Conservation (phyloP, 2,329 filamentous ascomycete genomes). For the Nothomitra cinnamomea region DNA sequence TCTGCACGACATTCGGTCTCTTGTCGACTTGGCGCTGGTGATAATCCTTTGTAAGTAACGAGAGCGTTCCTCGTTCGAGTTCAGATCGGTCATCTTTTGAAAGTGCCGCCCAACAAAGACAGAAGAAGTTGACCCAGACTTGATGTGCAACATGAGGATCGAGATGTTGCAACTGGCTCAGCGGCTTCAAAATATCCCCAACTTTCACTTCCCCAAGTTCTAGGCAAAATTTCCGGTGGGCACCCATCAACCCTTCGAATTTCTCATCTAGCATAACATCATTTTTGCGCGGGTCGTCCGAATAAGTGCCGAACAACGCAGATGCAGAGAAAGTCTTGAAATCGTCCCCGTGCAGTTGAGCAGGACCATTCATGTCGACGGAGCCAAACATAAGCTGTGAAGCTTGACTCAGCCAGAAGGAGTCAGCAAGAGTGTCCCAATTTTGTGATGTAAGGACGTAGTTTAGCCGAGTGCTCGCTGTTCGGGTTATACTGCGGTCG, state of each 20-base stretch:
- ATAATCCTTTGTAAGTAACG: constrained; percentile 83
- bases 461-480: constrained; percentile 70
- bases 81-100: constrained; percentile 78
- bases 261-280: constrained; percentile 65
- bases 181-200: constrained; percentile 74
- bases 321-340: constrained; percentile 63
- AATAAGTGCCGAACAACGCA: constrained; percentile 54
- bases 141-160: constrained; percentile 69
- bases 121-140: constrained; percentile 83
- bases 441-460: constrained; percentile 88
- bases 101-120: constrained; percentile 82
- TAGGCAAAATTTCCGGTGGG: constrained; percentile 65
- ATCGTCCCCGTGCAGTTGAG: constrained; percentile 69
- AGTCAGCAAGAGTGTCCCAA: constrained; percentile 89
- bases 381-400: constrained; percentile 84
- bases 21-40: constrained; percentile 89
- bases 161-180: constrained; percentile 82
- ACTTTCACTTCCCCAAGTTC: constrained; percentile 76
- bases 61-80: constrained; percentile 79
- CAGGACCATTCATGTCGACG: constrained; percentile 64
- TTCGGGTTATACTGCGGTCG: constrained; percentile 83
- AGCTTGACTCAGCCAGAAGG: constrained; percentile 93
- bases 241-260: constrained; percentile 60
- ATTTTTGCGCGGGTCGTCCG: constrained; percentile 45
- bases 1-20: constrained; percentile 88